Conservation (phyloP, 148 eudicot species). For the Dysphania ambrosioides region DNA sequence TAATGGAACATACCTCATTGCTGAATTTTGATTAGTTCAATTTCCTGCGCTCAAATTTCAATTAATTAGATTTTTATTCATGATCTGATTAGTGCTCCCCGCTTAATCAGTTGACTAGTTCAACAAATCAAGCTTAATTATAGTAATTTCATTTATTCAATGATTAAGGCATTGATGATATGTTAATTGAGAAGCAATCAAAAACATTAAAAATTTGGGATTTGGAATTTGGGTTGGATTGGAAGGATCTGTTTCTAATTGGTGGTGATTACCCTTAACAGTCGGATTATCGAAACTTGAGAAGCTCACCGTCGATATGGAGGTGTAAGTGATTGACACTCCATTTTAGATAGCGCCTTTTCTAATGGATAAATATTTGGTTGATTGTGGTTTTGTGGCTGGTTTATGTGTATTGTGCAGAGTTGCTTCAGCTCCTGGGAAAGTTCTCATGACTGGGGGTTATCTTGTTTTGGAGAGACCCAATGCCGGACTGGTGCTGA, state of each 20-base stretch:
- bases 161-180: too few species aligned
- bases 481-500: conserved; percentile 89
- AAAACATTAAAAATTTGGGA: neutral
- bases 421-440: conserved; percentile 87
- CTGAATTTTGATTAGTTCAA: too few species aligned
- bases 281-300: neutral
- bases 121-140: neutral
- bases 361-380: too few species aligned
- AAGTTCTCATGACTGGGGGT: conserved; percentile 86
- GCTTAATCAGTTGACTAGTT: too few species aligned
- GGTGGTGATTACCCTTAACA: neutral
- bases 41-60: neutral
- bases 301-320: conserved; percentile 15
- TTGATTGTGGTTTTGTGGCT: neutral
- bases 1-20: neutral
- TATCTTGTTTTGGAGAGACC: conserved; percentile 94
- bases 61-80: neutral
- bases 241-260: neutral
- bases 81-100: too few species aligned
- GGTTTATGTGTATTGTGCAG: conserved; percentile 32
- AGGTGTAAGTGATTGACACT: conserved; percentile 28
- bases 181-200: neutral
- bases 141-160: too few species aligned
- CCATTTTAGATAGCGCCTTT: too few species aligned
- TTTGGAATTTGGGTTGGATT: neutral